Base-by-base conservation (phyloP, 306 rosid genomes). In the Lathyrus tuberosus region DNA sequence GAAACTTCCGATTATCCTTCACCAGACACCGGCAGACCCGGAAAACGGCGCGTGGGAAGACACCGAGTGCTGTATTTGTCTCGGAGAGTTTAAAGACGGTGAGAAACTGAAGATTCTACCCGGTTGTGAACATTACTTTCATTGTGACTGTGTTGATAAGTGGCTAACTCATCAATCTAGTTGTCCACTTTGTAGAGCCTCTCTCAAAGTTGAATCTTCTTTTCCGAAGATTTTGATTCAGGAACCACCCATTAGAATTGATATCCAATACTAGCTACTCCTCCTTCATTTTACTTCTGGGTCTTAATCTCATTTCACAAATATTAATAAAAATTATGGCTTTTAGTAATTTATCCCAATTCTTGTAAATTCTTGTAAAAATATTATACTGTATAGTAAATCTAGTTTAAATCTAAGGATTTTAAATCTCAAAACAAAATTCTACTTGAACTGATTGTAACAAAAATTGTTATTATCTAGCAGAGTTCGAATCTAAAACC, bases 101-200 rank as follows among this genome's bases (percentile, higher is more conserved):
- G 96, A 94, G 40, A 88, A 87, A 62, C 73, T 94, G 15, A 94
- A 94, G 90, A 81, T 90, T 64, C 75, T 94, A 73, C 97, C 98
- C 0, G 62, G 14, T 1, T 94, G 98, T 41, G 70, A 60, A 38
- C 98, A 94, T 69, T 76, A 77, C 54, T 94, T 78, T 12, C 98
- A 94, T 43, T 84, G 90, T 0, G 96, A 88, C 8, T 94, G 98
- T 58, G 91, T 94, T 6, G 98, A 90, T 30, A 73, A 20, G 70
- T 94, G 98, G 98, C 83, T 94, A 7, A 49, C 33, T 31, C 72
- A 71, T 18, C 94, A 84, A 17, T 86, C 97, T 14, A 94, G 83
- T 56, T 94, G 98, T 67, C 98, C 98, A 14, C 81, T 94, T 5
- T 94, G 98, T 41, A 85, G 98, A 17, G 80, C 83, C 53, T 89